These are phyloP conservation scores for Phytomonas sp. DNA, from an alignment of 208 protist genomes.

Conservation along the genomic window DNA sequence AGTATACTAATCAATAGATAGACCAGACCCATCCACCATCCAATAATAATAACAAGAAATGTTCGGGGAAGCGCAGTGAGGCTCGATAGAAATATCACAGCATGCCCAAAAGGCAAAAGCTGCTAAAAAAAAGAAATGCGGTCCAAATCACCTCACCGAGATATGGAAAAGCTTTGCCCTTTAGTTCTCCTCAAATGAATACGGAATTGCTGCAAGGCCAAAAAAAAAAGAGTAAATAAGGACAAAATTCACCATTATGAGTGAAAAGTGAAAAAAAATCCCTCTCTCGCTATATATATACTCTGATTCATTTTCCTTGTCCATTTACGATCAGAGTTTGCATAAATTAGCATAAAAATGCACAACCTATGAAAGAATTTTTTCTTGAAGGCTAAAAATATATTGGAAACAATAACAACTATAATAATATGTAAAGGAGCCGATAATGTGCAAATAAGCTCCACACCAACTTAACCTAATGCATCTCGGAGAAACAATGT, in stretches of 20 bases:
- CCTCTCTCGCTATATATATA: constrained; percentile 1
- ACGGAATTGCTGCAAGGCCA: background rate
- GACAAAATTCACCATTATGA: background rate
- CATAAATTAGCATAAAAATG: background rate
- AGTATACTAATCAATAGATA: background rate
- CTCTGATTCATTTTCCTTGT: background rate
- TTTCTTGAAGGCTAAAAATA: background rate
- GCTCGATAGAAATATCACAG: background rate
- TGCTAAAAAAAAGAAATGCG: background rate
- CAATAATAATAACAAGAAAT: background rate
- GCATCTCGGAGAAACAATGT: background rate
- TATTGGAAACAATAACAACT: background rate
- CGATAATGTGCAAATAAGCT: background rate
- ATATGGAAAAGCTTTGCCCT: constrained; percentile 1
- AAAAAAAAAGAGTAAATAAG: constrained; percentile 12
- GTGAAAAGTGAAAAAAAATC: background rate
- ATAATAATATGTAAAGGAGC: background rate
- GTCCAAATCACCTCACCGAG: background rate
- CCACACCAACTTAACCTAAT: background rate
- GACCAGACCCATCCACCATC: background rate
- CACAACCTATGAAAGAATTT: background rate
- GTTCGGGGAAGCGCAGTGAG: background rate
- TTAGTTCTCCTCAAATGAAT: constrained; percentile 2
- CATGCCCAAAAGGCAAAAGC: background rate
- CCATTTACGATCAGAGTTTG: background rate